A percentile compares a stretch with the other conserved stretches of the same genome.
phyloP scores from a whole-genome alignment of 2,329 filamentous ascomycete species.

The Neurospora sp. region DNA sequence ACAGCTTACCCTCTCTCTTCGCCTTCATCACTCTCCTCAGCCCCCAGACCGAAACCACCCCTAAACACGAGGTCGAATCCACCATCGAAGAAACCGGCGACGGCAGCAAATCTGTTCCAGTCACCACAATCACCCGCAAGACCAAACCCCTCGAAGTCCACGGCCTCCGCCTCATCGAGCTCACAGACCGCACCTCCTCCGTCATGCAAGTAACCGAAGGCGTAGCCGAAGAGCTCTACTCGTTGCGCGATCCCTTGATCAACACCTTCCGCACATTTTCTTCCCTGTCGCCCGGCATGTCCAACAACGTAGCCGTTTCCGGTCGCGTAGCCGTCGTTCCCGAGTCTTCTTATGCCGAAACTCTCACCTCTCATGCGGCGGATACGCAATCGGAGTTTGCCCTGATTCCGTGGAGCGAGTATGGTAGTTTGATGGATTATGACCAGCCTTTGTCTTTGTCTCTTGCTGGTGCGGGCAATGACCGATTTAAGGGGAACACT shows the following conservation, averaged over 20 bases:
- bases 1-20: slow-evolving; percentile 73
- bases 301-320: slow-evolving; percentile 68
- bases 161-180: slow-evolving; percentile 58
- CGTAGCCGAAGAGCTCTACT: slow-evolving; percentile 54
- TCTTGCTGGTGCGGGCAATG: slow-evolving; percentile 36
- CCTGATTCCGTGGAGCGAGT: slow-evolving; percentile 83
- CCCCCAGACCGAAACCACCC: slow-evolving; percentile 6
- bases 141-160: slow-evolving; percentile 59
- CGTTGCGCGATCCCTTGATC: slow-evolving; percentile 66
- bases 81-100: slow-evolving; percentile 3
- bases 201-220: slow-evolving; percentile 84
- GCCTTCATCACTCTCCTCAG: slow-evolving; percentile 73
- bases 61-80: slow-evolving; percentile 14
- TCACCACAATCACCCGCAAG: slow-evolving; percentile 49
- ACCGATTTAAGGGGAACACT: slow-evolving; percentile 48
- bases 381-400: slow-evolving; percentile 64
- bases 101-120: slow-evolving; percentile 31
- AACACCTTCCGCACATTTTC: slow-evolving; percentile 88
- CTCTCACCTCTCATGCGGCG: slow-evolving; percentile 58
- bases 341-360: slow-evolving; percentile 67
- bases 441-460: slow-evolving; percentile 31
- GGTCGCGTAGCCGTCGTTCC: slow-evolving; percentile 75
- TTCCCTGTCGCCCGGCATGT: slow-evolving; percentile 38
- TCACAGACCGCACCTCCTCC: slow-evolving; percentile 86
- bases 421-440: slow-evolving; percentile 59